Percentiles rank a stretch among this genome's conserved stretches.
Evolutionary conservation across 1,284 basidiomycete species (phyloP).

Genomic region (Melampsora americana): DNA sequence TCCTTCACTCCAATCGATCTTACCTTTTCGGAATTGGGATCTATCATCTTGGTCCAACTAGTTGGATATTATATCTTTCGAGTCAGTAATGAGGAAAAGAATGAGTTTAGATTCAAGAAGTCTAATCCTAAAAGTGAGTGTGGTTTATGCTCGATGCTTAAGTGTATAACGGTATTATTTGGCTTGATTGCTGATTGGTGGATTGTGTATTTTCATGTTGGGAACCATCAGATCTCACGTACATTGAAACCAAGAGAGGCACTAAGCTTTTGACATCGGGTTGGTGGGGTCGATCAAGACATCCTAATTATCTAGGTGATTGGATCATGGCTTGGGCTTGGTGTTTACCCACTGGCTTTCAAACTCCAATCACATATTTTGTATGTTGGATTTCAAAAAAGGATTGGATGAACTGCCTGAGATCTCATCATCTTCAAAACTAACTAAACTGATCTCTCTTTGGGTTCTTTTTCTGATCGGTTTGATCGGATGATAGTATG

Average conservation of each 20-base stretch:
- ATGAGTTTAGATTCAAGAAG: constrained; percentile 81
- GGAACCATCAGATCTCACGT: constrained; percentile 11
- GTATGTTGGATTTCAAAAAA: constrained; percentile 6
- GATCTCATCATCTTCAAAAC: background rate
- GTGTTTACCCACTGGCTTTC: constrained; percentile 89
- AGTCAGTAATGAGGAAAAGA: constrained; percentile 84
- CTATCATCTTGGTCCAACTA: constrained; percentile 67
- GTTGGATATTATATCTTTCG: constrained; percentile 91
- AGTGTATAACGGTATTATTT: background rate
- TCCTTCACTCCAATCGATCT: constrained; percentile 81
- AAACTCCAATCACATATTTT: constrained; percentile 92
- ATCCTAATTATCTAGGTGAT: constrained; percentile 73
- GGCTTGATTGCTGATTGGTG: background rate
- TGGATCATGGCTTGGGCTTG: constrained; percentile 85
- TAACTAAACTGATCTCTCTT: background rate
- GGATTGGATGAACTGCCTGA: background rate
- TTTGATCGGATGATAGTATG: constrained; percentile 59
- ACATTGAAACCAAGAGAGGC: constrained; percentile 61
- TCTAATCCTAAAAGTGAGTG: constrained; percentile 77
- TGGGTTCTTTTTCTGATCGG: background rate
- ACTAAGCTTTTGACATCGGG: constrained; percentile 88
- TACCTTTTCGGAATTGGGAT: constrained; percentile 63
- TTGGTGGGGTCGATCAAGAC: constrained; percentile 93
- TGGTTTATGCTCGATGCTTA: background rate
- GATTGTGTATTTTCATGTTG: background rate